Evolutionary conservation across 192 early-diverging fungal species (phyloP), one percentile per base, ranked within the genome.

Genomic region (Endogone sp.): DNA sequence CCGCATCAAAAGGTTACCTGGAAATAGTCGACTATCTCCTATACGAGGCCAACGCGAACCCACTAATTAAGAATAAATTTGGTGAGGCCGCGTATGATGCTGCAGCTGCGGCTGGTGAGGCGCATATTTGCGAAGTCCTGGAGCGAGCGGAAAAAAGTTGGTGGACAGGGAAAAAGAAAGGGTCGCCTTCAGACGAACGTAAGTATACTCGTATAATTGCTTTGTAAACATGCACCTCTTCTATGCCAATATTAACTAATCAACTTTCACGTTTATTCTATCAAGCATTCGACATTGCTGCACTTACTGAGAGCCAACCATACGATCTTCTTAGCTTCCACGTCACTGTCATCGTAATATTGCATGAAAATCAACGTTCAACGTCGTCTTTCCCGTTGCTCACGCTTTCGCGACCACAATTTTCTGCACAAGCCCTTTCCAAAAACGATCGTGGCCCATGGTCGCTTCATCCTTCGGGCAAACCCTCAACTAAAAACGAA

Each of bases 81-180:
- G 90, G 83, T 2, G 92, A 94, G 62, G 77, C 82, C 2, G 92
- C 92, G 1, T 92, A 92, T 75, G 90, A 93, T 75, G 83, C 87
- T 22, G 90, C 91, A 16, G 89, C 92, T 2, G 87, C 84, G 49
- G 77, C 81, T 55, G 82, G 86, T 32, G 83, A 91, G 63, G 66
- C 83, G 6, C 81, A 87, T 71, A 82, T 91, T 29, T 92, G 91
- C 67, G 84, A 86, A 37, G 71, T 93, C 54, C 64, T 94, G 4
- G 76, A 89, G 62, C 81, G 71, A 21, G 77, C 87, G 24, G 90
- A 90, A 31, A 71, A 16, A 49, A 66, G 71, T 28, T 74, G 76
- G 71, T 83, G 81, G 75, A 80, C 75, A 37, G 69, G 74, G 70
- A 72, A 63, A 30, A 57, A 20, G 9, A 49, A 49, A 16, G 37